Evolutionary conservation across 257 asterid genomes (phyloP).

Genomic region (Salvia rosmarinus): DNA sequence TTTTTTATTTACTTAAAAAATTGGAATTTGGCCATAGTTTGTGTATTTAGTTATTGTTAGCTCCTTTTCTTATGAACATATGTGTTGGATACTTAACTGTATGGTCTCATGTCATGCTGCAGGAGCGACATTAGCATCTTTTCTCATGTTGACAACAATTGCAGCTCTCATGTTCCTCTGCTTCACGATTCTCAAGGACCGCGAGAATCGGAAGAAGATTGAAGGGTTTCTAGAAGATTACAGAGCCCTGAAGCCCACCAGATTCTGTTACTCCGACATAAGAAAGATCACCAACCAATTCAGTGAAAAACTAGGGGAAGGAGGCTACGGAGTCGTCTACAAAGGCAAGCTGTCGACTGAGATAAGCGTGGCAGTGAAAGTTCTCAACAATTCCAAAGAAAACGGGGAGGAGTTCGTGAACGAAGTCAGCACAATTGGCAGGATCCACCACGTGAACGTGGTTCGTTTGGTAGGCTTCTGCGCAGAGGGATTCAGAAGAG

Average conservation of each 20-base stretch:
- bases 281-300: conserved; percentile 44
- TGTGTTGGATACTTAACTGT: too few species aligned
- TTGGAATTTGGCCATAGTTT: too few species aligned
- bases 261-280: conserved; percentile 50
- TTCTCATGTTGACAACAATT: conserved; percentile 12
- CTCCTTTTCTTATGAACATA: too few species aligned
- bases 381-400: conserved; percentile 40
- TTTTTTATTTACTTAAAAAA: too few species aligned
- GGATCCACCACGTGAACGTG: conserved; percentile 47
- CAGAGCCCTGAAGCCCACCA: conserved; percentile 42
- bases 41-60: too few species aligned
- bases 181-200: conserved; percentile 15
- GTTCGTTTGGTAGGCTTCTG: conserved; percentile 50
- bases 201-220: conserved; percentile 39
- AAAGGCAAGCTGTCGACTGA: conserved; percentile 46
- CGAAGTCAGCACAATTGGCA: conserved; percentile 48
- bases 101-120: background rate
- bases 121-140: conserved; percentile 28
- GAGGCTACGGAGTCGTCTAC: conserved; percentile 51
- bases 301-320: conserved; percentile 47
- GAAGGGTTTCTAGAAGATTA: conserved; percentile 46
- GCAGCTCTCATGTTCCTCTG: conserved; percentile 18
- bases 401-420: conserved; percentile 52
- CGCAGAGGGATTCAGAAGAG: conserved; percentile 47
- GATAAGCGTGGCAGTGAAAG: conserved; percentile 46